Evolutionary conservation across 2,329 filamentous ascomycete genomes (phyloP).

Genomic region (Eurotiales sp.): DNA sequence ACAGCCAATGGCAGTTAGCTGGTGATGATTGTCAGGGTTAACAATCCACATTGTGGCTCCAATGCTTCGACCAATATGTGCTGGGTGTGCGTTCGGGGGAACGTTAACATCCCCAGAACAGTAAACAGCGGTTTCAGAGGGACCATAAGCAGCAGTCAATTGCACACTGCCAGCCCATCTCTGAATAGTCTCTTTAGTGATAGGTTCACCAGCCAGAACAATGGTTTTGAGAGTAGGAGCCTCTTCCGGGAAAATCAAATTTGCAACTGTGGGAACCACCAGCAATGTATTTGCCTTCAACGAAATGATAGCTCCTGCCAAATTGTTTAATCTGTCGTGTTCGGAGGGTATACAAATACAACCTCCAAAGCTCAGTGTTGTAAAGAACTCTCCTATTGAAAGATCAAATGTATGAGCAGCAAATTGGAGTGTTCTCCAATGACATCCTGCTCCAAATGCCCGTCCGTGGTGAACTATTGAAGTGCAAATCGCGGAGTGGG

Average conservation of each 20-base stretch:
- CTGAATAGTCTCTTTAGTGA: constrained; percentile 68
- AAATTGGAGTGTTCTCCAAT: constrained; percentile 30
- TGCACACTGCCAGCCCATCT: constrained; percentile 57
- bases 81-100: background rate
- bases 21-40: constrained; percentile 42
- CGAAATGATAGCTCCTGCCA: constrained; percentile 44
- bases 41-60: constrained; percentile 39
- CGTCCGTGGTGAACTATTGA: background rate
- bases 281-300: constrained; percentile 49
- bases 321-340: constrained; percentile 46
- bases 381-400: constrained; percentile 31
- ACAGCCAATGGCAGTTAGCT: constrained; percentile 42
- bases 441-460: background rate
- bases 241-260: constrained; percentile 37
- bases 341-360: constrained; percentile 48
- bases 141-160: constrained; percentile 38
- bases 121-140: constrained; percentile 25
- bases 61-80: background rate
- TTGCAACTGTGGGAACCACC: constrained; percentile 45
- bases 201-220: constrained; percentile 51
- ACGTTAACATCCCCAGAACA: background rate
- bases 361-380: constrained; percentile 40
- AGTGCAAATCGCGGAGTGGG: constrained; percentile 43
- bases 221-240: constrained; percentile 42
- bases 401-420: constrained; percentile 9